A percentile compares a stretch with the other conserved stretches of the same genome.
phyloP scores from a whole-genome alignment of 139 green algal species.

The Deuterostichococcus epilithicus region DNA sequence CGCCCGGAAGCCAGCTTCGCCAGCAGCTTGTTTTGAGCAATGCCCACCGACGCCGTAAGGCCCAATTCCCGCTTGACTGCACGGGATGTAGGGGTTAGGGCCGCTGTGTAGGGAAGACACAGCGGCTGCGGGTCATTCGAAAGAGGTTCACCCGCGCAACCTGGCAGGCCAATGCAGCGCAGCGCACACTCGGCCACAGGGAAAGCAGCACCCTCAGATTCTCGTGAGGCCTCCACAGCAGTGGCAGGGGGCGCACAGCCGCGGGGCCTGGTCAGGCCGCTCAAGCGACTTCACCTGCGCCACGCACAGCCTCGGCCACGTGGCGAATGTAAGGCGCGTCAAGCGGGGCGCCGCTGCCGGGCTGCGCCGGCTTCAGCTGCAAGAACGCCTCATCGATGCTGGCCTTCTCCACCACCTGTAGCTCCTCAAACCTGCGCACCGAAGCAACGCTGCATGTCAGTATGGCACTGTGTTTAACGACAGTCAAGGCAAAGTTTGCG shows the following conservation, averaged over 20 bases:
- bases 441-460: too few relatives aligned
- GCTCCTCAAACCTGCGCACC: constrained; percentile 6
- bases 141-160: too few relatives aligned
- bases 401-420: constrained; percentile 45
- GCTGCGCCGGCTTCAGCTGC: constrained; percentile 9
- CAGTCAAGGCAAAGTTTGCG: too few relatives aligned
- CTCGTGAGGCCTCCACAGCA: too few relatives aligned
- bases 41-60: constrained; percentile 48
- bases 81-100: background rate
- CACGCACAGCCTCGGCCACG: background rate
- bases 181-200: too few relatives aligned
- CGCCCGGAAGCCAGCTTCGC: constrained; percentile 55
- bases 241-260: too few relatives aligned
- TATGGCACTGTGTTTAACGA: too few relatives aligned
- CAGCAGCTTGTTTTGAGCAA: constrained; percentile 67
- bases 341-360: background rate
- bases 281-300: background rate
- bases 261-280: too few relatives aligned
- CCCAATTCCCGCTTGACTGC: constrained; percentile 31
- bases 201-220: too few relatives aligned
- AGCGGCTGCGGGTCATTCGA: too few relatives aligned
- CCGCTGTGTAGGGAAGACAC: too few relatives aligned
- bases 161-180: too few relatives aligned
- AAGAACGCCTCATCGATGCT: constrained; percentile 68
- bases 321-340: background rate